These are phyloP conservation scores for Tephrocybe rancida DNA, from an alignment of 768 basidiomycete species.

Conservation along the genomic window DNA sequence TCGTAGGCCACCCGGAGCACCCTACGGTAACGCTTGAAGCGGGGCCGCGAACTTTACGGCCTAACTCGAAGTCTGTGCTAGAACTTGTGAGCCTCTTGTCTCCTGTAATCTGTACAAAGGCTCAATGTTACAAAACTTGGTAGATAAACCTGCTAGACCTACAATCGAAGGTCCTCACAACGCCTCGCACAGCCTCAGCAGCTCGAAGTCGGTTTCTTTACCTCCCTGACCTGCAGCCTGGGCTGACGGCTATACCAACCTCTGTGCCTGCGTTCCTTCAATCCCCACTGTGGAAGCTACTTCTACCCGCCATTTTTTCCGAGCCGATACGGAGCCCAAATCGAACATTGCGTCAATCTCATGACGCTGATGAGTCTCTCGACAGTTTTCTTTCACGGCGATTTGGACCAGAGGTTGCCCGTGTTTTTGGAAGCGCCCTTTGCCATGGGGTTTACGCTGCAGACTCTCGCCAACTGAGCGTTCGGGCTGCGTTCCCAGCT, in stretches of 20 bases:
- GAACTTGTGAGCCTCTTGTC: slow-evolving; percentile 72
- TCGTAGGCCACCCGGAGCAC: too few relatives aligned
- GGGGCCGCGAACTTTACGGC: slow-evolving; percentile 77
- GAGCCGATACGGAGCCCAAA: slow-evolving; percentile 62
- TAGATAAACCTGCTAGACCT: slow-evolving; percentile 82
- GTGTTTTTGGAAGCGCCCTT: slow-evolving; percentile 75
- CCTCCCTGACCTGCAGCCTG: background rate
- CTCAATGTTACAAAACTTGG: background rate
- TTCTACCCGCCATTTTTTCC: slow-evolving; percentile 55
- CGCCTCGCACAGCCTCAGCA: slow-evolving; percentile 25
- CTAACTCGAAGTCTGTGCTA: slow-evolving; percentile 70
- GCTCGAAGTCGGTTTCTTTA: background rate
- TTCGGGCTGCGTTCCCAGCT: slow-evolving; percentile 75
- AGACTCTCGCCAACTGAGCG: slow-evolving; percentile 73
- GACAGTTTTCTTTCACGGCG: slow-evolving; percentile 76
- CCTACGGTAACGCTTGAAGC: background rate
- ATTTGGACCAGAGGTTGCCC: slow-evolving; percentile 74
- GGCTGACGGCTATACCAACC: background rate
- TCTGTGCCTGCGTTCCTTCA: background rate
- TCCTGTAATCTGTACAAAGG: background rate
- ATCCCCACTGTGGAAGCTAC: slow-evolving; percentile 39
- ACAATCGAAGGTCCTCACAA: slow-evolving; percentile 59
- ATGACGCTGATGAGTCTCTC: slow-evolving; percentile 69
- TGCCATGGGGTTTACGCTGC: slow-evolving; percentile 95
- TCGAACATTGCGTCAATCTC: slow-evolving; percentile 17